Evolutionary conservation across 257 asterid genomes (phyloP), one percentile per base, ranked within the genome.

Genomic region (Nicotiana attenuata): DNA sequence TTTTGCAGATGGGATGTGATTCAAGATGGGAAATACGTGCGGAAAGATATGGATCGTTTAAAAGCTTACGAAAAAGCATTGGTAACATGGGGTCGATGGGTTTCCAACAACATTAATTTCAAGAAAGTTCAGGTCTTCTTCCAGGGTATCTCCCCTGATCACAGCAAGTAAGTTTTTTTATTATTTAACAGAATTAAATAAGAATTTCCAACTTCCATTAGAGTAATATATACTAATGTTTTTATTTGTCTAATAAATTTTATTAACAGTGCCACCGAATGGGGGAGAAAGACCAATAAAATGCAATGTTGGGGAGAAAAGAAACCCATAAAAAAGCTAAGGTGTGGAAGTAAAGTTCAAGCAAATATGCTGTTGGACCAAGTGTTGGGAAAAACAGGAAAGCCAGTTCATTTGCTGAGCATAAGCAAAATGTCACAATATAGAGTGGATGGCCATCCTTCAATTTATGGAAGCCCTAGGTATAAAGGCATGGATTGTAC

Each of bases 371-470:
- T 84, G 22, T 35, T 90, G 56, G 83, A 82, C 1, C 33, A 65
- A 47, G 87, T 89, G 66, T 16, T 89, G 15, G 14, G 50, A 17
- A 65, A 53, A 3, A 15, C 82, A 59, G 65, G 29, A 28, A 87
- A 81, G 13, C 82, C 59, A 11, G 80, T 90, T 24, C 38, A 85
- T 1, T 69, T 90, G 57, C 71, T 89, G 9, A 86, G 82, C 26
- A 88, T 90, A 9, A 85, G 47, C 65, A 41, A 31, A 45, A 14
- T 89, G 52, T 90, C 93, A 11, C 80, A 77, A 5, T 66, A 59
- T 38, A 86, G 94, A 65, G 87, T 77, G 3, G 94, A 90, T 50
- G 92, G 90, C 1, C 92, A 89, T 60, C 94, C 94, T 65, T 85
- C 90, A 3, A 78, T 88, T 15, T 90, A 86, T 77, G 90, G 90